Conservation (phyloP, 164 flowering plant genomes). For the Stephania japonica region DNA sequence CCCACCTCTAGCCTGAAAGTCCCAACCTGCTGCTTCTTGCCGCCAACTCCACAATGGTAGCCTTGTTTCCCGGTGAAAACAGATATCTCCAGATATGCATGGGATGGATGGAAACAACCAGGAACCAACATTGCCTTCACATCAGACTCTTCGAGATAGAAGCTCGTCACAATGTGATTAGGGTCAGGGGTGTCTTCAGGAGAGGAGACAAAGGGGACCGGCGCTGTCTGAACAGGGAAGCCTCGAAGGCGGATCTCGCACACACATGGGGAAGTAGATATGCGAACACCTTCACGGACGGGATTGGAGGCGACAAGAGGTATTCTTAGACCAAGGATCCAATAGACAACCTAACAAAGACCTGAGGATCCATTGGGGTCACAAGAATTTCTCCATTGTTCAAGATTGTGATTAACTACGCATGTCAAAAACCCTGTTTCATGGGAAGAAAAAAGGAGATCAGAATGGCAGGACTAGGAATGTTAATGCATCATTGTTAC, state of each 20-base stretch:
- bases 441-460: not conserved
- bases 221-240: conserved; percentile 66
- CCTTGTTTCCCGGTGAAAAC: conserved; percentile 64
- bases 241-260: conserved; percentile 85
- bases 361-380: conserved; percentile 77
- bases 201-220: conserved; percentile 57
- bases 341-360: conserved; percentile 69
- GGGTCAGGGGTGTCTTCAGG: conserved; percentile 54
- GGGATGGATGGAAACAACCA: conserved; percentile 58
- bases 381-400: conserved; percentile 33
- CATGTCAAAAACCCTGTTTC: conserved; percentile 19
- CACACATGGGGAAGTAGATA: conserved; percentile 44
- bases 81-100: conserved; percentile 56
- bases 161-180: conserved; percentile 59
- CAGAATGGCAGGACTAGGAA: not conserved
- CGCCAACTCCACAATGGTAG: conserved; percentile 61
- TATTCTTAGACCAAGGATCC: conserved; percentile 72
- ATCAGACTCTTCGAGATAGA: conserved; percentile 77
- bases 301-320: conserved; percentile 35
- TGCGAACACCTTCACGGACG: conserved; percentile 28
- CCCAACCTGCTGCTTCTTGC: conserved; percentile 72
- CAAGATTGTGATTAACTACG: conserved; percentile 1
- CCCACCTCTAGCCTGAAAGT: conserved; percentile 64
- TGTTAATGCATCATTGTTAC: not conserved
- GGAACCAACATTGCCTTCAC: conserved; percentile 55